phyloP scores from a whole-genome alignment of 768 basidiomycete genomes.

The Lactarius sanguifluus region DNA sequence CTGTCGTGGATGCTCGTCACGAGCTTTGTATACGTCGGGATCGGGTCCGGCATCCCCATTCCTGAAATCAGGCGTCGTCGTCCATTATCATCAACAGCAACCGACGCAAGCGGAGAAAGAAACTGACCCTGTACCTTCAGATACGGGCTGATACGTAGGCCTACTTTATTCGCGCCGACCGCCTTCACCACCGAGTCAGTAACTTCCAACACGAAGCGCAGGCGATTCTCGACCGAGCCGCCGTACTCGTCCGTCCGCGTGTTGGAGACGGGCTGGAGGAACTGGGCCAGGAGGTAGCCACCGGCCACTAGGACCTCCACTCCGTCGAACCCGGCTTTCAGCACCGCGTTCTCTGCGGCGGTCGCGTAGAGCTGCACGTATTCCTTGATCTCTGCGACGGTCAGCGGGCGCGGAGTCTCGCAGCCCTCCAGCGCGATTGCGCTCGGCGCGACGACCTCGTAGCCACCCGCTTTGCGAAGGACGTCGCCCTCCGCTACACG shows the following conservation, averaged over 20 bases:
- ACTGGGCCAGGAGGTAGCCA: constrained; percentile 40
- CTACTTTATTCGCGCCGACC: constrained; percentile 40
- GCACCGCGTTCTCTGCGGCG: constrained; percentile 31
- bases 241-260: constrained; percentile 48
- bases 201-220: constrained; percentile 42
- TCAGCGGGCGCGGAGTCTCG: constrained; percentile 44
- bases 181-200: constrained; percentile 39
- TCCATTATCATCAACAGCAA: too few relatives aligned
- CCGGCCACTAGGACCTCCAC: constrained; percentile 36
- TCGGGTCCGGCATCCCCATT: constrained; percentile 30
- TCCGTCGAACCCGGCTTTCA: constrained; percentile 35
- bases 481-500: constrained; percentile 33
- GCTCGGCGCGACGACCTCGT: neutral
- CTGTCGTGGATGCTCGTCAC: constrained; percentile 31
- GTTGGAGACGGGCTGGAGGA: constrained; percentile 40
- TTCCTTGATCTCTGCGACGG: constrained; percentile 49
- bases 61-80: neutral
- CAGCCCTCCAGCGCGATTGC: neutral
- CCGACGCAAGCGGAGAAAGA: neutral
- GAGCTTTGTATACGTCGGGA: constrained; percentile 34
- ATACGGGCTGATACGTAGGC: constrained; percentile 39
- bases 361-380: constrained; percentile 49
- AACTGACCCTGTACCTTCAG: constrained; percentile 1
- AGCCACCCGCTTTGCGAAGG: neutral
- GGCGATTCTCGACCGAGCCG: constrained; percentile 46